Evolutionary conservation across 176 grass and related monocot genomes (phyloP).

Genomic region (Otatea glauca): DNA sequence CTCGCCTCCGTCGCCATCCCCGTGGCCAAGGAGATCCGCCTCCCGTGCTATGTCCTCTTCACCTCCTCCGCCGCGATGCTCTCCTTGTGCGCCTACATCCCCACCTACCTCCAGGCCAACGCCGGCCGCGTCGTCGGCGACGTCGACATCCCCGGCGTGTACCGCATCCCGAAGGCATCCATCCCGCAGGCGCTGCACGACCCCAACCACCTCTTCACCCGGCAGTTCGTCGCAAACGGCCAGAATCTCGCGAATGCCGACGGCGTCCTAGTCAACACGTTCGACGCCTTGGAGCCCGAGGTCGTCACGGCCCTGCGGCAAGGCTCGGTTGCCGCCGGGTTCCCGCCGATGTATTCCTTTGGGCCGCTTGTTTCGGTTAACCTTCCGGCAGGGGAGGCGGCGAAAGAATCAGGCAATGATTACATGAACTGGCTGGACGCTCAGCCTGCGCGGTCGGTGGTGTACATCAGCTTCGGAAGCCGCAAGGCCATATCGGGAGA

Average conservation of each 20-base stretch:
- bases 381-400: neutral
- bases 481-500: conserved; percentile 50
- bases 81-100: conserved; percentile 55
- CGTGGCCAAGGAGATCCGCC: conserved; percentile 24
- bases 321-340: conserved; percentile 15
- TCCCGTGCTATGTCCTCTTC: conserved; percentile 72
- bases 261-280: conserved; percentile 67
- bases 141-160: conserved; percentile 57
- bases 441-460: conserved; percentile 70
- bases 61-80: conserved; percentile 73
- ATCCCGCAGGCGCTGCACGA: conserved; percentile 59
- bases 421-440: conserved; percentile 49
- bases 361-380: conserved; percentile 44
- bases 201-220: conserved; percentile 69
- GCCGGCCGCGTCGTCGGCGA: conserved; percentile 27
- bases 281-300: conserved; percentile 54
- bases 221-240: conserved; percentile 64
- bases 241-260: conserved; percentile 22
- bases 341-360: conserved; percentile 55
- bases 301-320: conserved; percentile 41
- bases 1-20: conserved; percentile 46
- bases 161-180: conserved; percentile 38
- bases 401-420: neutral
- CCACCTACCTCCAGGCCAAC: conserved; percentile 45
- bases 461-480: conserved; percentile 84